Evolutionary conservation across 805 yeast species (phyloP), one percentile per base, ranked within the genome.

Genomic region (Candida rishiriensis): DNA sequence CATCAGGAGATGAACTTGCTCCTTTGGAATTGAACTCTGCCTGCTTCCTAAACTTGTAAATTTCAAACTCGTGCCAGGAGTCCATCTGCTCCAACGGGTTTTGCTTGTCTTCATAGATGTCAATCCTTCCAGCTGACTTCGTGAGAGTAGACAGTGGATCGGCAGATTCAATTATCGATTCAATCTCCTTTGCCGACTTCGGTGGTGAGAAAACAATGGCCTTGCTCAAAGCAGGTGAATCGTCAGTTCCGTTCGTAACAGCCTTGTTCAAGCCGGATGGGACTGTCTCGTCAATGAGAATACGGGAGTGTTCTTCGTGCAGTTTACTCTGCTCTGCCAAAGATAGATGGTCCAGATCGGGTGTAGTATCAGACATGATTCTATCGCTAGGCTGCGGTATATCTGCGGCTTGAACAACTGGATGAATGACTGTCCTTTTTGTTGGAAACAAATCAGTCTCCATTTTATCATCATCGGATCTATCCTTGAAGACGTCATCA

Each of bases 91-190:
- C 49, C 41, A 44, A 29, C 13, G 42, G 31, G 9, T n/a, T 32
- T 36, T 26, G 41, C 16, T 34, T 34, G 40, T 58, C 62, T 31
- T 57, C 48, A 39, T 51, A 57, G 13, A 58, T 58, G 30, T 47
- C 47, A 18, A 55, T 46, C 14, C 37, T 47, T 13, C 43, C 49
- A 3, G 55, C 15, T 9, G 51, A 42, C 12, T 51, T 47, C 0
- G 61, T 55, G 10, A 59, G 34, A 1, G 49, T 33, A 1, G 54
- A 41, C 14, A 59, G 39, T n/a, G 63, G 63, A 41, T 59, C 63
- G 9, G 54, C 33, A 3, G 54, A 45, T 30, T 53, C 57, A 17
- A 55, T 46, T 6, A 56, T 49, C 4, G 52, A 44, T 16, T 44
- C 44, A 18, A 49, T 42, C n/a, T 50, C 54, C 30, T 43, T 40